phyloP scores from a whole-genome alignment of 768 basidiomycete species.

The Ephemerocybe angulata region DNA sequence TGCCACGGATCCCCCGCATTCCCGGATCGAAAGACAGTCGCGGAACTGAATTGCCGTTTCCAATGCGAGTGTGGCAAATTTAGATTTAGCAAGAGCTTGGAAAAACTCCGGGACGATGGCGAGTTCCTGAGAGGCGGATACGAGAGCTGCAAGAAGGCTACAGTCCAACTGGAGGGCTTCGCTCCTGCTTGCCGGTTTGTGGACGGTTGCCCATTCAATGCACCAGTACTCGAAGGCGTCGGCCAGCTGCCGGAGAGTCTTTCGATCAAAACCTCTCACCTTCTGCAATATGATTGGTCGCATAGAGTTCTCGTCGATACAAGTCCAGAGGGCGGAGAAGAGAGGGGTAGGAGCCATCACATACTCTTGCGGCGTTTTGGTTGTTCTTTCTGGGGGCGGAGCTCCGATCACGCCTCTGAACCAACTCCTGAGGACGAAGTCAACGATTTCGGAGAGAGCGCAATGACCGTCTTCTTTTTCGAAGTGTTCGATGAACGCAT shows the following conservation, averaged over 20 bases:
- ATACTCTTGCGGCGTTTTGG: not conserved
- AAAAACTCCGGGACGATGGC: not conserved
- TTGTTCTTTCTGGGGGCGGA: not conserved
- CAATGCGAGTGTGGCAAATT: not conserved
- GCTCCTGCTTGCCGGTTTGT: not conserved
- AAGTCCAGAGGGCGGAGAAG: not conserved
- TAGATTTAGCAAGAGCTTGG: not conserved
- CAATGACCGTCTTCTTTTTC: not conserved
- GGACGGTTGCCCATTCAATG: not conserved
- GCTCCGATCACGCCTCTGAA: not conserved
- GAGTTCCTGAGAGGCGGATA: not conserved
- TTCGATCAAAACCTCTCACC: not conserved
- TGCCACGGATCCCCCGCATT: not conserved
- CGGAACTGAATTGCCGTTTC: not conserved
- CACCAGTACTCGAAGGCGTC: not conserved
- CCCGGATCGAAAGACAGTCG: not conserved
- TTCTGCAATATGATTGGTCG: not conserved
- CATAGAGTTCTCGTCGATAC: not conserved
- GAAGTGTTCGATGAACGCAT: not conserved
- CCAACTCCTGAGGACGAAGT: not conserved
- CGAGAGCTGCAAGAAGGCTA: not conserved
- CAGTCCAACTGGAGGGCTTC: not conserved
- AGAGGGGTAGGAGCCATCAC: not conserved
- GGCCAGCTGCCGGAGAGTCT: not conserved
- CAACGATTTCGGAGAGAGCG: not conserved